A percentile compares a stretch with the other conserved stretches of the same genome.
Conservation (phyloP, 257 asterid genomes). For the Solanum tacnaense region DNA sequence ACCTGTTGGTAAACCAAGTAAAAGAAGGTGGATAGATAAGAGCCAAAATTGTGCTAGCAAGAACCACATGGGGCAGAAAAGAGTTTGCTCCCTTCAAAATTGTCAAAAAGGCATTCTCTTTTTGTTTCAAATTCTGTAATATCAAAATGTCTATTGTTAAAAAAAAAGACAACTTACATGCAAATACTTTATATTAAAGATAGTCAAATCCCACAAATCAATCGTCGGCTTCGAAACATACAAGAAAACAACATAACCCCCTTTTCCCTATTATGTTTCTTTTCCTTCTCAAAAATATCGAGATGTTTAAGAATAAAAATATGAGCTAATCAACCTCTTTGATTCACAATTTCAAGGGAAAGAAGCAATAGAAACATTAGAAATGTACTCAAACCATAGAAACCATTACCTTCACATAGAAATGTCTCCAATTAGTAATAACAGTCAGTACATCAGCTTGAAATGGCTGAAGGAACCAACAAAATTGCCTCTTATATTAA, state of each 20-base stretch:
- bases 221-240: neutral
- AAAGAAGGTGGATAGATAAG: constrained; percentile 90
- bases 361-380: neutral
- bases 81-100: constrained; percentile 73
- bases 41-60: constrained; percentile 85
- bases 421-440: neutral
- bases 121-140: constrained; percentile 21
- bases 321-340: neutral
- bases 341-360: neutral
- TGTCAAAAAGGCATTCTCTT: constrained; percentile 20
- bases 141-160: neutral
- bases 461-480: neutral
- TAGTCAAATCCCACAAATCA: neutral
- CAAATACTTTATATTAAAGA: neutral
- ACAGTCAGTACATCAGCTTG: neutral
- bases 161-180: neutral
- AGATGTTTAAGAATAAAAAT: neutral
- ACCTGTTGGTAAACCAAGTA: constrained; percentile 96
- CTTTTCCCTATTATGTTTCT: neutral
- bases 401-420: neutral
- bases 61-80: constrained; percentile 81
- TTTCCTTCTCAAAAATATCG: neutral
- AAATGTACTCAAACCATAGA: neutral
- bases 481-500: neutral
- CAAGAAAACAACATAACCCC: neutral